Base-by-base conservation (phyloP, 1,284 basidiomycete genomes). In the Trichosporon asahii region DNA sequence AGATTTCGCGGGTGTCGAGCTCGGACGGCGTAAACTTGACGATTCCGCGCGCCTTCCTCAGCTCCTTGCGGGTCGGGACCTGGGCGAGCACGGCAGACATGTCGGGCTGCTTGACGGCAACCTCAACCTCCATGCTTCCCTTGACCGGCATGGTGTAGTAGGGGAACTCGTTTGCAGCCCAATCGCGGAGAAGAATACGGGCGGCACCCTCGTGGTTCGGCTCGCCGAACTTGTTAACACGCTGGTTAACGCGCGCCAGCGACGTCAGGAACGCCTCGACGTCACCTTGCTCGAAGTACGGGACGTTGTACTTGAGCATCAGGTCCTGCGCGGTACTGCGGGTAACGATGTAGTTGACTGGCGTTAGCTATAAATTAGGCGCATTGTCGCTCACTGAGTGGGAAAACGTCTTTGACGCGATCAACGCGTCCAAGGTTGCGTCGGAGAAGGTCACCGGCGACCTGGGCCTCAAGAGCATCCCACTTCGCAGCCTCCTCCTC, bases 231-330 rank as follows among this genome's bases (percentile, higher is more conserved):
- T 92, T 95, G 84, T 90, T 92, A n/a, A 95, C 85, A 37, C 94
- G 86, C 66, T 90, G 90, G 70, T 89, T 87, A 14, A 90, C 87
- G 53, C 95, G 89, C 1, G 95, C 94, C 40, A 98, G 85, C 66
- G 90, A 89, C 44, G 91, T 88, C 46, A 98, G 86, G 87, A 98
- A 95, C 0, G 90, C 88, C 65, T 88, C 87, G 18, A 88, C 83
- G 73, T 94, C 89, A 1, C 90, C 89, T 53, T 86, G 85, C n/a
- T 87, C 78, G 80, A 95, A 95, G 25, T 90, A 91, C 14, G 95
- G 92, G n/a, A 95, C 86, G 77, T 88, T 90, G 85, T 95, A 96
- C 67, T 90, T 86, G 61, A 96, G 85, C 91, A 95, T 95, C 64
- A 97, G 85, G 82, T 96, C 94, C 78, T 95, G 90, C 21, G 87